Evolutionary conservation across 2,329 filamentous ascomycete genomes (phyloP), one percentile per base, ranked within the genome.

Genomic region (Diaporthe helianthi): DNA sequence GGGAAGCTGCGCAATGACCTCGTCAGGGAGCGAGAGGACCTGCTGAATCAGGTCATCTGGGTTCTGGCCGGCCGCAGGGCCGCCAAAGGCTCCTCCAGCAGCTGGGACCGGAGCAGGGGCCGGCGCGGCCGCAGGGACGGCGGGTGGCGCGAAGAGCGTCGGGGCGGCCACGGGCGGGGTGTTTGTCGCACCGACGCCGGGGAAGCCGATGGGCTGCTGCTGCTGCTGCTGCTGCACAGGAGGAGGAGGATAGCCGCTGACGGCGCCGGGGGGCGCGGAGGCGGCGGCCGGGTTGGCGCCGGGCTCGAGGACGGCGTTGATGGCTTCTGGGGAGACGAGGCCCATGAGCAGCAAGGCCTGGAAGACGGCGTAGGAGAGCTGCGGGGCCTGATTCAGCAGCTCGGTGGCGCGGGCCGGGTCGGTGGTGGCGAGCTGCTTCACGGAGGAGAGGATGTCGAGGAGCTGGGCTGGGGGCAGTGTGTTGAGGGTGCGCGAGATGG

Each of bases 351-450:
- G 88, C 12, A 98, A 87, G 29, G 94, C 92, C 81, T 98, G 95
- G 82, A 98, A 98, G 73, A 98, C 92, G 69, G 96, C 96, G 76
- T 97, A 98, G 5, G 93, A 90, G 53, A 99, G 89, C 81, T 99
- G 96, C 0, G 96, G 96, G 1, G 94, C 94, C 82, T 95, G 92
- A 72, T 91, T 87, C 51, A 99, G 88, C 49, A 98, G 89, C 76
- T 97, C 93, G 0, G 91, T 94, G 4, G 94, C 94, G 77, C 93
- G 92, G 24, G 87, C 86, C 2, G 95, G 94, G 75, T 98, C 94
- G 29, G 86, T 88, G 63, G 89, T 88, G n/a, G 93, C 93, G 15
- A 98, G 85, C 3, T 90, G 88, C 81, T 98, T 98, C 93, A 98
- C 97, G 79, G 98, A 94, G 10, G 91, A 90, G 71, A 99, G 88